phyloP scores from a whole-genome alignment of 2,329 filamentous ascomycete species.

The Cladobotryum mycophilum region DNA sequence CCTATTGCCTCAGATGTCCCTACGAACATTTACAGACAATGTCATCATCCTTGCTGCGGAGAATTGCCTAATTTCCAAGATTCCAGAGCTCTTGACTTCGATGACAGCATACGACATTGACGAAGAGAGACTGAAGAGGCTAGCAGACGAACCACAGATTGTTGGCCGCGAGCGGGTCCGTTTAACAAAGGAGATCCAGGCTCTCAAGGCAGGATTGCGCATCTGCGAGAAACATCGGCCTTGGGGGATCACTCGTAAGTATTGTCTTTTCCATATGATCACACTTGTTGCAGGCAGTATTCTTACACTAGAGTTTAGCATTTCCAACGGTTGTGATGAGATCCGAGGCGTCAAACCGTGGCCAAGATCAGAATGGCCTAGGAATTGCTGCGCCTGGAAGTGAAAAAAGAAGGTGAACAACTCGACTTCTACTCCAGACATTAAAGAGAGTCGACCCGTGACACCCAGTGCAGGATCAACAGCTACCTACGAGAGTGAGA shows the following conservation, averaged over 20 bases:
- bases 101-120: slow-evolving; percentile 10
- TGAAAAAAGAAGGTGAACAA: too few species aligned
- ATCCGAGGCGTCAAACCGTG: background rate
- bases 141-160: background rate
- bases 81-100: slow-evolving; percentile 36
- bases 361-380: background rate
- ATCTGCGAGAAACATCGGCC: background rate
- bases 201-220: background rate
- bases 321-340: background rate
- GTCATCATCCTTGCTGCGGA: slow-evolving; percentile 43
- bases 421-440: too few species aligned
- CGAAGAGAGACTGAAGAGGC: background rate
- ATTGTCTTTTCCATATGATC: background rate
- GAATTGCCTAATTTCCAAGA: slow-evolving; percentile 37
- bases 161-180: background rate
- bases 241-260: slow-evolving; percentile 1
- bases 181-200: background rate
- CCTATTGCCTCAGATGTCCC: slow-evolving; percentile 28
- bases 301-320: background rate
- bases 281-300: background rate
- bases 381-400: background rate
- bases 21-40: slow-evolving; percentile 41
- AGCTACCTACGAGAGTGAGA: background rate
- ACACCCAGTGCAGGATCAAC: too few species aligned
- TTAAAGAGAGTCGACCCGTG: too few species aligned